These are phyloP conservation scores for Russula sp. DNA, from an alignment of 768 basidiomycete species.

Conservation along the genomic window DNA sequence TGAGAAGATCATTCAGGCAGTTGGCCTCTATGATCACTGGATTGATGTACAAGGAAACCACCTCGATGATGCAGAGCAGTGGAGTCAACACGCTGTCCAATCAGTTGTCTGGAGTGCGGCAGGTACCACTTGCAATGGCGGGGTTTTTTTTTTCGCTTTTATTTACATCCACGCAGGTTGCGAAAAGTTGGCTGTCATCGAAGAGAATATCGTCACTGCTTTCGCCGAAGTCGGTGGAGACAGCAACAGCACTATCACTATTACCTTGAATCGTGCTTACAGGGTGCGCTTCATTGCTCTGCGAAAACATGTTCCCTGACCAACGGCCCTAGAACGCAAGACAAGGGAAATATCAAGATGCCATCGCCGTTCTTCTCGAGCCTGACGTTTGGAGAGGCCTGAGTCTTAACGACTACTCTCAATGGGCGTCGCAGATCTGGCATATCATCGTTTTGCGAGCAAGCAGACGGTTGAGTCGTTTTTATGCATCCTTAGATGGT, in stretches of 20 bases:
- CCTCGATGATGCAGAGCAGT: conserved; percentile 53
- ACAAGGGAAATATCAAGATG: conserved; percentile 59
- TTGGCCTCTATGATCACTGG: conserved; percentile 68
- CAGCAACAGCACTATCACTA: conserved; percentile 56
- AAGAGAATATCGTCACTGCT: conserved; percentile 64
- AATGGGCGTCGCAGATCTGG: conserved; percentile 77
- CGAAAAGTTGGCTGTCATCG: conserved; percentile 52
- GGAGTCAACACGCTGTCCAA: conserved; percentile 69
- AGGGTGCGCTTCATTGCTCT: conserved; percentile 37
- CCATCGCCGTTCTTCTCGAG: conserved; percentile 57
- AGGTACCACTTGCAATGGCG: conserved; percentile 38
- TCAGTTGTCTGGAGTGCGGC: conserved; percentile 64
- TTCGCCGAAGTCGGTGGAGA: conserved; percentile 54
- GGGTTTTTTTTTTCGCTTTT: background rate
- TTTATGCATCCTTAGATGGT: background rate
- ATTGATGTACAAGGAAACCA: conserved; percentile 48
- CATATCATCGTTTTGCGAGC: conserved; percentile 63
- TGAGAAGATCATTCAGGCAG: conserved; percentile 58
- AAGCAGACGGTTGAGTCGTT: conserved; percentile 49
- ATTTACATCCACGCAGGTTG: conserved; percentile 46
- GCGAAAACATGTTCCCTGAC: background rate
- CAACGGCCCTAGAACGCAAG: conserved; percentile 48
- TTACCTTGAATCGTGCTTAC: conserved; percentile 61
- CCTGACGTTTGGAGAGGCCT: conserved; percentile 67
- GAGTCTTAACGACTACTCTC: conserved; percentile 54